Evolutionary conservation across 805 yeast genomes (phyloP), one percentile per base, ranked within the genome.

Genomic region (Dipodascus albidus): DNA sequence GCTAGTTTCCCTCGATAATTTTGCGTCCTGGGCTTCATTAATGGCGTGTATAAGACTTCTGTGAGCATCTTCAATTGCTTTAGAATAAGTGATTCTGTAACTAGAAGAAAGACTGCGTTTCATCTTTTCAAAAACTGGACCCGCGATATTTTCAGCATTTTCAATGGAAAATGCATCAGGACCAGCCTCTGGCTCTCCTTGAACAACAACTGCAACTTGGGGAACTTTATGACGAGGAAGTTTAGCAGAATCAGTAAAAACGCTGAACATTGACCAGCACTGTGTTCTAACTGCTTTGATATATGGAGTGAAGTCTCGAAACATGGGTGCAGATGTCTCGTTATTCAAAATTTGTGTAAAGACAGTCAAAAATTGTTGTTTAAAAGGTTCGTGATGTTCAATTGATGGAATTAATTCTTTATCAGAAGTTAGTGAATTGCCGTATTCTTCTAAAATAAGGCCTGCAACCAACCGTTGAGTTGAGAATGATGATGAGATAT

Each of bases 171-270:
- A 93, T 0, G 97, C 98, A 61, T 84, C 89, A 1, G 95, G 88
- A 1, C 96, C 97, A 1, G 97, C 96, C 55, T 87, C 95, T 0
- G 81, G 74, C 64, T 93, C 98, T 35, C 99, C 99, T 67, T 89
- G 91, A 2, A 91, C 96, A 8, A 90, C 81, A 3, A 89, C 82
- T 0, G 99, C 93, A 19, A 93, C 67, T 52, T 82, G 85, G 0
- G 97, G 97, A 3, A 88, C 66, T 63, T 83, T 84, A 20, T 77
- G 73, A 11, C 80, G 77, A 1, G 91, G 75, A 20, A 91, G 67
- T 66, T 83, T 85, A 2, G 91, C 96, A 31, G 75, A 78, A 50
- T 83, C 88, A 42, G 82, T 78, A 67, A 93, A 87, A 1, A 88
- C 81, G 53, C 83, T 81, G 58, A 89, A 78, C 52, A 93, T 68